Conservation (phyloP, 2,329 filamentous ascomycete species). For the Pezicula neosporulosa region DNA sequence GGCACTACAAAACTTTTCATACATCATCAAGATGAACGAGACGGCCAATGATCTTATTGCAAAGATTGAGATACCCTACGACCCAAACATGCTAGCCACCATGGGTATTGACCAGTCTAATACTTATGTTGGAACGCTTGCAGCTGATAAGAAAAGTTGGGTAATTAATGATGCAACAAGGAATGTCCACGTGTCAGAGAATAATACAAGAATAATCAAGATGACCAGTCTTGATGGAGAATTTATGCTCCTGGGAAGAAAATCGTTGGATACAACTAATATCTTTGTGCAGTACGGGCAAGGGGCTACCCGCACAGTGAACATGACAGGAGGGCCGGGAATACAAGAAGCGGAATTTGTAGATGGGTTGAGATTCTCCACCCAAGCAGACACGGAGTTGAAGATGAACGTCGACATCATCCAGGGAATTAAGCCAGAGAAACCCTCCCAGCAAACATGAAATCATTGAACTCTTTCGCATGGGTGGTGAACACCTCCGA, state of each 20-base stretch:
- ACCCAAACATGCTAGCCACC: constrained; percentile 13
- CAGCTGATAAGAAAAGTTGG: constrained; percentile 30
- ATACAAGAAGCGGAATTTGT: constrained; percentile 24
- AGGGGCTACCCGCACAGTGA: constrained; percentile 24
- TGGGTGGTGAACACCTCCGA: constrained; percentile 7
- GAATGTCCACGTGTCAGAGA: constrained; percentile 24
- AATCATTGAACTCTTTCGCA: constrained; percentile 6
- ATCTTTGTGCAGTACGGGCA: constrained; percentile 28
- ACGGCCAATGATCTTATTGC: constrained; percentile 30
- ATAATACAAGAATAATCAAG: constrained; percentile 27
- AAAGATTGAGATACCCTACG: constrained; percentile 30
- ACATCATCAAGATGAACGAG: constrained; percentile 29
- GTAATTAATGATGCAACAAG: constrained; percentile 25
- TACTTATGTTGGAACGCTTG: constrained; percentile 14
- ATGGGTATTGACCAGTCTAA: constrained; percentile 15
- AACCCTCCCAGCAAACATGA: constrained; percentile 5
- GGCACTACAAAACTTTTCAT: constrained; percentile 28
- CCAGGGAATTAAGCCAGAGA: constrained; percentile 5
- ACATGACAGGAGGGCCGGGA: constrained; percentile 18
- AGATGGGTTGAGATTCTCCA: constrained; percentile 22
- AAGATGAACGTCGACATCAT: constrained; percentile 6
- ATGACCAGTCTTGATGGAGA: constrained; percentile 28
- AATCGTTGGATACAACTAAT: constrained; percentile 18
- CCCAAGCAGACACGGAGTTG: constrained; percentile 1
- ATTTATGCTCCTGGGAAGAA: constrained; percentile 26